These are phyloP conservation scores for Stagonosporopsis cucurbitacearum DNA, from an alignment of 2,329 filamentous ascomycete genomes.

Conservation along the genomic window DNA sequence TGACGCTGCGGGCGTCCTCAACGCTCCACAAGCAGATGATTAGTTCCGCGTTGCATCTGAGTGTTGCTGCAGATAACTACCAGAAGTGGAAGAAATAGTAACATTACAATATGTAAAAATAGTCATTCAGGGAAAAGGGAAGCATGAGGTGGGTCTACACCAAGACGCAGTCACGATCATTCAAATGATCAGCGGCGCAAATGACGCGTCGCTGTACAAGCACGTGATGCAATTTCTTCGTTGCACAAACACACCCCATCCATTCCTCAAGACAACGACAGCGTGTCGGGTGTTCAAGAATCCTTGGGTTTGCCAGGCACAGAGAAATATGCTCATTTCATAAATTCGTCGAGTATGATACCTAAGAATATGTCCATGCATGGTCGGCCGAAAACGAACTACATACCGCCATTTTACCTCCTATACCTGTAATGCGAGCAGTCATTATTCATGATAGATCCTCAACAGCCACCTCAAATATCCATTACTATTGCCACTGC, in stretches of 20 bases:
- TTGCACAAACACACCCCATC: neutral
- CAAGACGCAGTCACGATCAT: conserved; percentile 1
- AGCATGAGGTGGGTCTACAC: neutral
- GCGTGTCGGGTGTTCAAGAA: neutral
- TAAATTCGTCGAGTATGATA: conserved; percentile 11
- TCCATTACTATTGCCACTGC: neutral
- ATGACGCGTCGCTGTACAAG: conserved; percentile 7
- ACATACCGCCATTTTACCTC: conserved; percentile 1
- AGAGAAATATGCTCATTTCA: neutral
- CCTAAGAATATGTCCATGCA: conserved; percentile 7
- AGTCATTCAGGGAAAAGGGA: conserved; percentile 3
- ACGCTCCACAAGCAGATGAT: conserved; percentile 4
- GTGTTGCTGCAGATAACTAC: neutral
- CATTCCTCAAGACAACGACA: neutral
- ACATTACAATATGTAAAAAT: conserved; percentile 6
- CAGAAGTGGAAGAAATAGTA: neutral
- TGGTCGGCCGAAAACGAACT: neutral
- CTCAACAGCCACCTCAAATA: neutral
- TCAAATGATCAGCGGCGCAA: conserved; percentile 1
- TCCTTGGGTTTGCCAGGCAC: neutral
- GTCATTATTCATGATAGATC: neutral
- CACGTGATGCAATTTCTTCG: neutral
- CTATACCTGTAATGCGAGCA: conserved; percentile 3
- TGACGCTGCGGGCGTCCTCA: conserved; percentile 21
- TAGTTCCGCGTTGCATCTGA: conserved; percentile 2